A percentile compares a stretch with the other conserved stretches of the same genome.
Conservation (phyloP, 164 flowering plant species). For the Protea cynaroides region DNA sequence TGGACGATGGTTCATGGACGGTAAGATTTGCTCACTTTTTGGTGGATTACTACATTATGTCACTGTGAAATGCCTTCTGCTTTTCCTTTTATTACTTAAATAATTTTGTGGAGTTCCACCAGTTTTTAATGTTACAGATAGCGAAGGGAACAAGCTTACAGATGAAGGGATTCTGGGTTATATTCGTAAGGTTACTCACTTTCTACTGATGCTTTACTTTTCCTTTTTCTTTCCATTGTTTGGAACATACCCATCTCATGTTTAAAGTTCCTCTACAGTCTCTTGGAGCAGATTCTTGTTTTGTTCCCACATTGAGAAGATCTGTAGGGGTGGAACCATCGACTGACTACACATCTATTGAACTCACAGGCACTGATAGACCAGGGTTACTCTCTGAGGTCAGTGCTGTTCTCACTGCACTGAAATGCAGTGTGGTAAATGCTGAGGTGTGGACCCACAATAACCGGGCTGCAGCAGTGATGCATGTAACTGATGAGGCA, state of each 20-base stretch:
- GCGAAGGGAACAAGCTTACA: conserved; percentile 76
- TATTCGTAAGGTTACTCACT: conserved; percentile 51
- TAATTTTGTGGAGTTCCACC: conserved; percentile 10
- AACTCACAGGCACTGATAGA: conserved; percentile 77
- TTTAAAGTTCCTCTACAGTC: conserved; percentile 36
- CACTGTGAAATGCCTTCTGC: too few relatives aligned
- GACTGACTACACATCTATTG: conserved; percentile 63
- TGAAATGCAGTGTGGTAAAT: conserved; percentile 79
- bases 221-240: neutral
- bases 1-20: conserved; percentile 99
- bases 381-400: conserved; percentile 90
- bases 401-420: conserved; percentile 73
- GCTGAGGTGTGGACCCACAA: conserved; percentile 98
- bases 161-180: conserved; percentile 61
- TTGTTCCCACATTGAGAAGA: conserved; percentile 42
- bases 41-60: neutral
- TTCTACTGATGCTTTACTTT: too few relatives aligned
- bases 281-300: conserved; percentile 68
- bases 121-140: conserved; percentile 87
- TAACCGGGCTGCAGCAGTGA: conserved; percentile 74
- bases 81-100: neutral
- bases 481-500: conserved; percentile 72
- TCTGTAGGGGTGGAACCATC: conserved; percentile 63
- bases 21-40: conserved; percentile 25
- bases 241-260: conserved; percentile 10